These are phyloP conservation scores for Lasiodiplodia theobromae DNA, from an alignment of 2,329 filamentous ascomycete species.

Conservation along the genomic window DNA sequence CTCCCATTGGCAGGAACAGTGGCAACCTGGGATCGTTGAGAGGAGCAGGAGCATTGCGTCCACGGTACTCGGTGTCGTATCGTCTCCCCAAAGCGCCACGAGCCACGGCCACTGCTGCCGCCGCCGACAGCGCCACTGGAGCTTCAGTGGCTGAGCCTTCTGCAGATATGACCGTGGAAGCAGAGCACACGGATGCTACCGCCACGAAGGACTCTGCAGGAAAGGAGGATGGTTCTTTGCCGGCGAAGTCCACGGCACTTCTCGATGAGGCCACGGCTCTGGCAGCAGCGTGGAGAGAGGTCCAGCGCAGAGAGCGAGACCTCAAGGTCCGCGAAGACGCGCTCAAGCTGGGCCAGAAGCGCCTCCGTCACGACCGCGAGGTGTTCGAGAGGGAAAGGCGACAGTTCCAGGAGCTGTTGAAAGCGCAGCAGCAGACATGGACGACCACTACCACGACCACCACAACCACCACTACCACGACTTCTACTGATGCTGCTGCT, in stretches of 20 bases:
- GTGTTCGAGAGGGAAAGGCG: conserved; percentile 19
- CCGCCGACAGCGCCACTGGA: too few relatives aligned
- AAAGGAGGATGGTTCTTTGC: not conserved
- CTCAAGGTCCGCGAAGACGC: conserved; percentile 11
- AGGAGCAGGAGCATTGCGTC: not conserved
- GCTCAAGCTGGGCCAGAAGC: conserved; percentile 1
- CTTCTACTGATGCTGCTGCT: not conserved
- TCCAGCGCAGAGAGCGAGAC: not conserved
- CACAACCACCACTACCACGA: too few relatives aligned
- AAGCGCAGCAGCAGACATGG: not conserved
- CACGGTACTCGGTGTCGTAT: conserved; percentile 1
- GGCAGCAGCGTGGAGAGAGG: not conserved
- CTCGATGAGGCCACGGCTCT: not conserved
- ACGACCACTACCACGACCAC: not conserved
- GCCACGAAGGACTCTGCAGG: not conserved
- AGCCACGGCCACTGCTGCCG: not conserved
- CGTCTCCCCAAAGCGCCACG: not conserved
- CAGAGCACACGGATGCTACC: not conserved
- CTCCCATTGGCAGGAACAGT: not conserved
- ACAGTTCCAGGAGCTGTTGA: not conserved
- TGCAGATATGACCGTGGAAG: not conserved
- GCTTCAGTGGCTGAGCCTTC: not conserved
- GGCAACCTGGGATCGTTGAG: not conserved
- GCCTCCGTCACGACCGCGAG: conserved; percentile 16
- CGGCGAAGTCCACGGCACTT: not conserved